Evolutionary conservation across 2,329 filamentous ascomycete genomes (phyloP).

Genomic region (Fusarium euwallaceae): DNA sequence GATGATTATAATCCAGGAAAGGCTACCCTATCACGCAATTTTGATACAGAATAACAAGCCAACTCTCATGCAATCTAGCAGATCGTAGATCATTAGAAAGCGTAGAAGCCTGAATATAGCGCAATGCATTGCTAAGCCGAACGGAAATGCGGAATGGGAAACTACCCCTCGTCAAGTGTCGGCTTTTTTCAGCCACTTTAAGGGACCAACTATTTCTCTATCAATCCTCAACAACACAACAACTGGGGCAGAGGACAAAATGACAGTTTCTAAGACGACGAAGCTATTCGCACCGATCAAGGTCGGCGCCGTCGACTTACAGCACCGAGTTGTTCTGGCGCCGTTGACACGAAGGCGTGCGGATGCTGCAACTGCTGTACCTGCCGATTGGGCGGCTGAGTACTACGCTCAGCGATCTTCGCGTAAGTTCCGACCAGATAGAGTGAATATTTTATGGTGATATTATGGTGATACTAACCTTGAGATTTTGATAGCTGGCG

Average conservation of each 20-base stretch:
- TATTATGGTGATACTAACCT: not conserved
- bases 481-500: slow-evolving; percentile 49
- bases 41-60: not conserved
- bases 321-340: slow-evolving; percentile 65
- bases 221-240: not conserved
- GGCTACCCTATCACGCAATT: not conserved
- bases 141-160: not conserved
- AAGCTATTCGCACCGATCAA: slow-evolving; percentile 59
- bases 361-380: slow-evolving; percentile 50
- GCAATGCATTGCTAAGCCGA: not conserved
- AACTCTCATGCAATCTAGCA: not conserved
- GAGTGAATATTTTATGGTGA: not conserved
- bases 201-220: not conserved
- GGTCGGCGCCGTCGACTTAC: slow-evolving; percentile 53
- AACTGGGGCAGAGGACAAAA: not conserved
- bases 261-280: slow-evolving; percentile 17
- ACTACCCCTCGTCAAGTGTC: not conserved
- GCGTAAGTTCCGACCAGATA: slow-evolving; percentile 22
- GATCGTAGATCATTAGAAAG: not conserved
- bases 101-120: not conserved
- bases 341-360: slow-evolving; percentile 69
- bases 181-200: not conserved
- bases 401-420: slow-evolving; percentile 62
- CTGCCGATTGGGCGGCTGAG: slow-evolving; percentile 53
- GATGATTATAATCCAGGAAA: not conserved